Evolutionary conservation across 2,329 filamentous ascomycete species (phyloP), one percentile per base, ranked within the genome.

Genomic region (Diaporthe capsici): DNA sequence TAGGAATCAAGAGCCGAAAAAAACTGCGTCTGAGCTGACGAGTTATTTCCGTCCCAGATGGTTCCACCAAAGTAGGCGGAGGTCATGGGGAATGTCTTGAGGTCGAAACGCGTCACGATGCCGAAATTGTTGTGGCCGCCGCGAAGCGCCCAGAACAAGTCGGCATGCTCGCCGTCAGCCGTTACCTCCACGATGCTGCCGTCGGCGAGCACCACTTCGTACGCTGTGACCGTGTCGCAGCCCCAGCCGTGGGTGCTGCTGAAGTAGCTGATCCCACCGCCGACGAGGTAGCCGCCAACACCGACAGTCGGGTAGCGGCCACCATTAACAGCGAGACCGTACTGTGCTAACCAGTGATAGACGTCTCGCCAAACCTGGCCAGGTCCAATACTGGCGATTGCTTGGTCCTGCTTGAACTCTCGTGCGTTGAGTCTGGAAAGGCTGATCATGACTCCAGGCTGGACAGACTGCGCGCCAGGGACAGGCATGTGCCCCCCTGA

Each of bases 121-220:
- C 85, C 86, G 71, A 87, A 87, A 76, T 88, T 88, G 78, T 83
- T 85, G 28, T 83, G 82, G 15, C 87, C 87, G 4, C 87, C 88
- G 58, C 85, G 84, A 1, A 88, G 81, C 2, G 86, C 87, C 77
- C 82, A 84, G 76, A 81, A 88, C 2, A 89, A 82, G 73, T 89
- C 86, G 0, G 80, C 3, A 80, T 77, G 0, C 76, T 70, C 2
- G 75, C 78, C 49, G 81, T 84, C 34, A 5, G 83, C 84, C 17
- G 82, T 83, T 42, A 86, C 80, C 28, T 63, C 70, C 39, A 72
- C 55, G 20, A 72, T 53, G 4, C 25, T 22, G 31, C 70, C 55
- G 9, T 83, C 79, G 6, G 84, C 83, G 1, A 87, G 82, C 1
- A 89, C 86, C 37, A 89, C 82, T 74, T 87, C 81, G 57, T 81